These are phyloP conservation scores for Monilinia vaccinii-corymbosi DNA, from an alignment of 2,329 filamentous ascomycete species.

Conservation along the genomic window DNA sequence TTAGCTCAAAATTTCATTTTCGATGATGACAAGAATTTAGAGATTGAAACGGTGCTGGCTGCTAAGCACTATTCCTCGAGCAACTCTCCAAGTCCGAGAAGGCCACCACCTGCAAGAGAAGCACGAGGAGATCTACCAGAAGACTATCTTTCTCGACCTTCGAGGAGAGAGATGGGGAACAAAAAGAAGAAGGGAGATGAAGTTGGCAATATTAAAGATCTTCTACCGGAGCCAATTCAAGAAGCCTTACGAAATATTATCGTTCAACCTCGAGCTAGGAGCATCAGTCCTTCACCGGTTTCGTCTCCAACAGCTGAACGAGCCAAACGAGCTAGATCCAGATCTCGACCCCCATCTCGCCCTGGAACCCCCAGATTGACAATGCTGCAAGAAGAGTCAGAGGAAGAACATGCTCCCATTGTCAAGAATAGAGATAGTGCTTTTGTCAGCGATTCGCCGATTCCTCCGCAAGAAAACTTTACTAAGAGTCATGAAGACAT, in stretches of 20 bases:
- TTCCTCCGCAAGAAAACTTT: constrained; percentile 28
- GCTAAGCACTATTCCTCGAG: not conserved
- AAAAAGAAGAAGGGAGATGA: constrained; percentile 7
- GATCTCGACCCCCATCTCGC: constrained; percentile 8
- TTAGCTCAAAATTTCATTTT: not conserved
- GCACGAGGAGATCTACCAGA: constrained; percentile 10
- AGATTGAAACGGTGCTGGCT: not conserved
- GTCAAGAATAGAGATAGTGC: constrained; percentile 40
- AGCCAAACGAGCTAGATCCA: constrained; percentile 1
- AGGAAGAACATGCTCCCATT: constrained; percentile 11
- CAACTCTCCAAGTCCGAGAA: not conserved
- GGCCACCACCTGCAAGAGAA: constrained; percentile 2
- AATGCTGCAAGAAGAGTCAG: constrained; percentile 22
- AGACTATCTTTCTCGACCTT: constrained; percentile 9
- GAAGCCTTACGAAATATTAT: constrained; percentile 7
- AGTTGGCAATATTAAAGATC: not conserved
- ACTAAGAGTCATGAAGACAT: constrained; percentile 22
- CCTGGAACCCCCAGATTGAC: constrained; percentile 21
- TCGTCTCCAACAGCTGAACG: constrained; percentile 1
- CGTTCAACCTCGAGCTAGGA: not conserved
- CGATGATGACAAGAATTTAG: not conserved
- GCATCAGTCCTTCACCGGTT: not conserved
- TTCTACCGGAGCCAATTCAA: constrained; percentile 5
- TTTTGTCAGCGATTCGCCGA: constrained; percentile 38
- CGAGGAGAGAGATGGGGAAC: constrained; percentile 16